These are phyloP conservation scores for Colletotrichum costaricense DNA, from an alignment of 2,329 filamentous ascomycete genomes.

Conservation along the genomic window DNA sequence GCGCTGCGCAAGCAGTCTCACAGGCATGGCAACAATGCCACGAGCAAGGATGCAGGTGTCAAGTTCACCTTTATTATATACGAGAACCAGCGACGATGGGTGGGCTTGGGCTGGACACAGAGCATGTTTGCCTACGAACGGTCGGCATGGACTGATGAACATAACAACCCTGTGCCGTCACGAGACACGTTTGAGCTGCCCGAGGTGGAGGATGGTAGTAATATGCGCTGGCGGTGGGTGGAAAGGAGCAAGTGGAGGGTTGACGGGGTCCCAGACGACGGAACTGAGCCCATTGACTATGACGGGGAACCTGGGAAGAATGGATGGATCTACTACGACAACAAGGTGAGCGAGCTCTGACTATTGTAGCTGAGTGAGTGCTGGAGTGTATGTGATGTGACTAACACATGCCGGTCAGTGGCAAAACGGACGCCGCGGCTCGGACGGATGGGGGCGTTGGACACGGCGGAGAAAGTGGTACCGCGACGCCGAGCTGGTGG, in stretches of 20 bases:
- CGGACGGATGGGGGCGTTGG: slow-evolving; percentile 94
- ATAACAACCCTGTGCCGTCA: slow-evolving; percentile 81
- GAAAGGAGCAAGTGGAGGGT: slow-evolving; percentile 87
- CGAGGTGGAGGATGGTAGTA: slow-evolving; percentile 69
- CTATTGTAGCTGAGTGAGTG: not conserved
- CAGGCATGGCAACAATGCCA: slow-evolving; percentile 44
- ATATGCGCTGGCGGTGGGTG: slow-evolving; percentile 79
- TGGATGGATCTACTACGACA: slow-evolving; percentile 98
- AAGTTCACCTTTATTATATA: slow-evolving; percentile 97
- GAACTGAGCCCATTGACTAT: slow-evolving; percentile 57
- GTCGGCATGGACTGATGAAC: slow-evolving; percentile 94
- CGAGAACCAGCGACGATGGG: slow-evolving; percentile 95
- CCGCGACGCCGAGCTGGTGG: slow-evolving; percentile 93
- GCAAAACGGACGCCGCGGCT: slow-evolving; percentile 85
- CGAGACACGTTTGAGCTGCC: slow-evolving; percentile 77
- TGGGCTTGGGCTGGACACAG: slow-evolving; percentile 94
- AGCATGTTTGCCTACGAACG: slow-evolving; percentile 92
- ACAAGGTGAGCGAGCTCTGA: slow-evolving; percentile 74
- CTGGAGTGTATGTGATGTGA: not conserved
- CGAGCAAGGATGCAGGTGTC: slow-evolving; percentile 78
- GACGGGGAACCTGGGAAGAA: slow-evolving; percentile 71
- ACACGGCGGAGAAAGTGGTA: slow-evolving; percentile 96
- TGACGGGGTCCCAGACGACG: slow-evolving; percentile 75
- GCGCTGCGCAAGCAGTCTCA: slow-evolving; percentile 49
- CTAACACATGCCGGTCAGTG: slow-evolving; percentile 65